A percentile compares a stretch with the other conserved stretches of the same genome.
These are phyloP conservation scores for Kodamaea lidongshanica DNA, from an alignment of 805 yeast genomes.

Conservation along the genomic window DNA sequence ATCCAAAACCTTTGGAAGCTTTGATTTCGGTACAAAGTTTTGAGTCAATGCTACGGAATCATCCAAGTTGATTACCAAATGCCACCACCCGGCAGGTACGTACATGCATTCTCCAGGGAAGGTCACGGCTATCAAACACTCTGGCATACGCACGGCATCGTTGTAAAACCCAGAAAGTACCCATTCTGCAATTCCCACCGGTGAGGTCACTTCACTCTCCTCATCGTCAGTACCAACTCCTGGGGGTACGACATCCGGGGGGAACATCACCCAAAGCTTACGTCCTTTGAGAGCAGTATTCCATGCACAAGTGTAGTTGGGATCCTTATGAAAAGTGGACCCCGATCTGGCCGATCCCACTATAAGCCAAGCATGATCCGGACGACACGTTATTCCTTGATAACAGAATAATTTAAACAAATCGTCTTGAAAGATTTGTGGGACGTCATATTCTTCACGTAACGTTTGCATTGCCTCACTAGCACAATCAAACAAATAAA, in stretches of 20 bases:
- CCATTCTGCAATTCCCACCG: conserved; percentile 93
- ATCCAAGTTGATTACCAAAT: conserved; percentile 77
- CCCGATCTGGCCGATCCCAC: conserved; percentile 80
- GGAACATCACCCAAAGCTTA: conserved; percentile 86
- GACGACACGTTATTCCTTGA: conserved; percentile 46
- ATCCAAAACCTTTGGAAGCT: conserved; percentile 53
- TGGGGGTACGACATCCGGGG: conserved; percentile 71
- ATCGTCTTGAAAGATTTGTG: conserved; percentile 52
- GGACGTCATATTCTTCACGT: conserved; percentile 47
- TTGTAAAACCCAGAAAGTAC: conserved; percentile 74
- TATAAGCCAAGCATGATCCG: conserved; percentile 90
- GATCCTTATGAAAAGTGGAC: conserved; percentile 89
- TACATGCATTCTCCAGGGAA: conserved; percentile 78
- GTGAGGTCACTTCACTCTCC: conserved; percentile 86
- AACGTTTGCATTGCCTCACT: conserved; percentile 59
- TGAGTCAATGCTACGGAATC: conserved; percentile 85
- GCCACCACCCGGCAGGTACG: conserved; percentile 99
- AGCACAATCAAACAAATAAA: conserved; percentile 79
- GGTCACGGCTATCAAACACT: conserved; percentile 64
- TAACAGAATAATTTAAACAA: conserved; percentile 49
- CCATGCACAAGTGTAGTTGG: conserved; percentile 89
- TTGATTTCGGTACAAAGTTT: conserved; percentile 71
- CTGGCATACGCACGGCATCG: conserved; percentile 51
- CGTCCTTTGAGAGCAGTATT: conserved; percentile 68
- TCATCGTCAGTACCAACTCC: conserved; percentile 73